Conservation (phyloP, 1,284 basidiomycete genomes). For the Gymnopus androsaceus region DNA sequence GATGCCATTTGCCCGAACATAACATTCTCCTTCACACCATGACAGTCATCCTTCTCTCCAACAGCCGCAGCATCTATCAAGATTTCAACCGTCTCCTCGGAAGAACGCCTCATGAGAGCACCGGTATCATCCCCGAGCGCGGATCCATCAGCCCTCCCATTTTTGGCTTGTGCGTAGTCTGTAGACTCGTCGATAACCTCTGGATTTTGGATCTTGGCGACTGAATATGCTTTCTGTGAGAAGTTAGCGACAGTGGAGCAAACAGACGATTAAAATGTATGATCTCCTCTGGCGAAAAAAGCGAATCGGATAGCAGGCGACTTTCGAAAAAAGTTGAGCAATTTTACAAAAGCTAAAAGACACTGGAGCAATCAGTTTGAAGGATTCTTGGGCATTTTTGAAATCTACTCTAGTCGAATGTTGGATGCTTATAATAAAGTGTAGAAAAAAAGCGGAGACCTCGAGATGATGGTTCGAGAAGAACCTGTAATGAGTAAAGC, state of each 20-base stretch:
- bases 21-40: constrained; percentile 97
- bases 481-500: too few relatives aligned
- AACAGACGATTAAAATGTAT: constrained; percentile 52
- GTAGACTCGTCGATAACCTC: constrained; percentile 97
- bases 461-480: neutral
- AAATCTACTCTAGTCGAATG: neutral
- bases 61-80: constrained; percentile 98
- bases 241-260: constrained; percentile 16
- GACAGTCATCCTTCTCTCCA: constrained; percentile 97
- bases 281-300: constrained; percentile 97
- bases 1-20: constrained; percentile 99
- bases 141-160: constrained; percentile 96
- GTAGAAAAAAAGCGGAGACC: too few relatives aligned
- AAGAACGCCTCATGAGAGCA: constrained; percentile 97
- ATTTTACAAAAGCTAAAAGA: neutral
- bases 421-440: too few relatives aligned
- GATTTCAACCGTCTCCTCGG: constrained; percentile 99
- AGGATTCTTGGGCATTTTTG: neutral
- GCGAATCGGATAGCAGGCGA: neutral
- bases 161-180: constrained; percentile 87
- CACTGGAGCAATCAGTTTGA: neutral
- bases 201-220: constrained; percentile 97
- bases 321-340: neutral
- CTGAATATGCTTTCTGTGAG: constrained; percentile 91
- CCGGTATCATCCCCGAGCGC: constrained; percentile 96